Evolutionary conservation across 306 rosid genomes (phyloP), one percentile per base, ranked within the genome.

Genomic region (Cicer bijugum): DNA sequence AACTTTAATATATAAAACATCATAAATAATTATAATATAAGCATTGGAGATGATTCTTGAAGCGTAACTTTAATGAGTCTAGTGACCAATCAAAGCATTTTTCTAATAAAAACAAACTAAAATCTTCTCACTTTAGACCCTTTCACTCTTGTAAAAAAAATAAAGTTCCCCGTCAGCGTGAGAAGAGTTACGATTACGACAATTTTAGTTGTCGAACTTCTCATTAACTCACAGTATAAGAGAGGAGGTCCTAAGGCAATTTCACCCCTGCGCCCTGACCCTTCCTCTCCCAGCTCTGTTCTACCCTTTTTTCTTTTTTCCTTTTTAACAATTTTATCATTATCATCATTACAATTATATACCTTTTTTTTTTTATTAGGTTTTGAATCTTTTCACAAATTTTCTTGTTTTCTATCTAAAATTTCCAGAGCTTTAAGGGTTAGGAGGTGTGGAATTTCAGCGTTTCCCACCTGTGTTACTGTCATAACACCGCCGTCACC

Each of bases 361-460:
- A 53, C 35, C 37, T 16, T 16, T 69, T 68, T 33, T 33, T 48
- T 33, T 50, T 50, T 42, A 6, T 57, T 72, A 72, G 67, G 43
- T 57, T 71, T 71, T 12, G 1, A 40, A 3, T 48, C 14, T 51
- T 69, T 37, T 6, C 3, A 23, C 65, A 40, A 71, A 71, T 53
- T 71, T 39, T 7, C 65, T 71, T 43, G 1, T 59, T 45, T 58
- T 43, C 9, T 86, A 79, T 75, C 84, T 52, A 76, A 71, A 76
- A 67, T 58, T 52, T 28, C 67, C 89, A 82, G 89, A 82, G 88
- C 80, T 87, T 87, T 59, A 56, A 83, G 95, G 88, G 91, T 85
- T 89, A 83, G 89, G 89, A 87, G 95, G 88, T 89, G 91, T 73
- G 81, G 87, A 88, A 28, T 28, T 88, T 86, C 74, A 66, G 35